Conservation (phyloP, 768 basidiomycete genomes). For the Russula virescens region DNA sequence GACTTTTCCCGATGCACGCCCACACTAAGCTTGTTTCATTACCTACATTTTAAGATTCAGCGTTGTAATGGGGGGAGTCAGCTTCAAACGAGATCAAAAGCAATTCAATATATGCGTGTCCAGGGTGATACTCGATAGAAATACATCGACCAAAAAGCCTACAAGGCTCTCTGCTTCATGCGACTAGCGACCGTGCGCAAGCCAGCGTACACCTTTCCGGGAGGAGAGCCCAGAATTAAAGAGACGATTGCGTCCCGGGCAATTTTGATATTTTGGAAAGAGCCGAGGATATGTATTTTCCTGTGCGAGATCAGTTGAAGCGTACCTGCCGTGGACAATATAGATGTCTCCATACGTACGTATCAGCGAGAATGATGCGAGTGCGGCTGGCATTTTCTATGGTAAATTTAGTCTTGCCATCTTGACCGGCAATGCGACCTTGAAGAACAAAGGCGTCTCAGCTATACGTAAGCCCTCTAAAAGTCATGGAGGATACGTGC, state of each 20-base stretch:
- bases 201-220: slow-evolving; percentile 89
- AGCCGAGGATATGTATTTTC: slow-evolving; percentile 97
- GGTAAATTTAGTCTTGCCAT: slow-evolving; percentile 97
- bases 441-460: slow-evolving; percentile 13
- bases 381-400: slow-evolving; percentile 97
- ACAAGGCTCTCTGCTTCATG: slow-evolving; percentile 89
- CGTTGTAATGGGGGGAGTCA: neutral
- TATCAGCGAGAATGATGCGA: slow-evolving; percentile 96
- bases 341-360: slow-evolving; percentile 47
- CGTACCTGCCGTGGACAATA: slow-evolving; percentile 15
- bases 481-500: slow-evolving; percentile 34
- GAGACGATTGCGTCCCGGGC: slow-evolving; percentile 95
- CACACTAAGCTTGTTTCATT: neutral
- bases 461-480: neutral
- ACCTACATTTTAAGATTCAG: neutral
- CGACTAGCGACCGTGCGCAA: slow-evolving; percentile 86
- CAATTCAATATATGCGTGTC: slow-evolving; percentile 3
- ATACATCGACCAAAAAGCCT: slow-evolving; percentile 22
- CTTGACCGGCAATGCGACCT: slow-evolving; percentile 98
- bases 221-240: slow-evolving; percentile 90
- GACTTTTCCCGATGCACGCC: neutral
- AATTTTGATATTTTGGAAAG: slow-evolving; percentile 97
- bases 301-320: slow-evolving; percentile 37
- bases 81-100: too few species aligned
- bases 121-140: neutral